Evolutionary conservation across 441 rosid genomes (phyloP).

Genomic region (Melastoma candidum): DNA sequence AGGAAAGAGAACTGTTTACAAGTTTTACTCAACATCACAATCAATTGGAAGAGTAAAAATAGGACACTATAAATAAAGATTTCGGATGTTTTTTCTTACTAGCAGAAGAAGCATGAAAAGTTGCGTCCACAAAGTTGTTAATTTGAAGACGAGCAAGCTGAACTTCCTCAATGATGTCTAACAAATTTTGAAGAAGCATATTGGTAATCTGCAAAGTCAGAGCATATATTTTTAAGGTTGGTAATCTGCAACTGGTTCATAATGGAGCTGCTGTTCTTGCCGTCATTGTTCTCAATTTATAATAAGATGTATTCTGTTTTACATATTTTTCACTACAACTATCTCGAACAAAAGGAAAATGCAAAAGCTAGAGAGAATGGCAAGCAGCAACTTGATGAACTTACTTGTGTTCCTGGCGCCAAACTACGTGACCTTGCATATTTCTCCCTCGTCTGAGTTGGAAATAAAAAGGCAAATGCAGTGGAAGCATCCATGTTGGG

Average conservation of each 20-base stretch:
- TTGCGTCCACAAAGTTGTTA: conserved; percentile 41
- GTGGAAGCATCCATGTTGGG: conserved; percentile 55
- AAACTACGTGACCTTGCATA: conserved; percentile 36
- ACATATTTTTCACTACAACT: background rate
- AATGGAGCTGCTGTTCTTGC: background rate
- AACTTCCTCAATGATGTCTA: conserved; percentile 64
- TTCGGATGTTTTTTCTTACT: conserved; percentile 59
- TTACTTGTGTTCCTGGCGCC: conserved; percentile 72
- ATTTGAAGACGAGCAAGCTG: conserved; percentile 49
- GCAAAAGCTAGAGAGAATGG: conserved; percentile 4
- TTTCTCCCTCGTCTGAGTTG: conserved; percentile 35
- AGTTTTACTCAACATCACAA: background rate
- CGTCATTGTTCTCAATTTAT: background rate
- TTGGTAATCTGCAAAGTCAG: conserved; percentile 46
- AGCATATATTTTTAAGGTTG: background rate
- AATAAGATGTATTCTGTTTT: background rate
- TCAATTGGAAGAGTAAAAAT: conserved; percentile 27
- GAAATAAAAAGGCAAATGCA: conserved; percentile 56
- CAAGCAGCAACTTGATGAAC: background rate
- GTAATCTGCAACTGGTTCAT: background rate
- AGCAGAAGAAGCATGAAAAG: conserved; percentile 36
- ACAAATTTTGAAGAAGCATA: conserved; percentile 47
- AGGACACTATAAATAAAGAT: conserved; percentile 33
- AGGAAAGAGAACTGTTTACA: background rate
- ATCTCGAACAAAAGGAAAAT: background rate